Evolutionary conservation across 768 basidiomycete genomes (phyloP).

Genomic region (Termitomyces sp.): DNA sequence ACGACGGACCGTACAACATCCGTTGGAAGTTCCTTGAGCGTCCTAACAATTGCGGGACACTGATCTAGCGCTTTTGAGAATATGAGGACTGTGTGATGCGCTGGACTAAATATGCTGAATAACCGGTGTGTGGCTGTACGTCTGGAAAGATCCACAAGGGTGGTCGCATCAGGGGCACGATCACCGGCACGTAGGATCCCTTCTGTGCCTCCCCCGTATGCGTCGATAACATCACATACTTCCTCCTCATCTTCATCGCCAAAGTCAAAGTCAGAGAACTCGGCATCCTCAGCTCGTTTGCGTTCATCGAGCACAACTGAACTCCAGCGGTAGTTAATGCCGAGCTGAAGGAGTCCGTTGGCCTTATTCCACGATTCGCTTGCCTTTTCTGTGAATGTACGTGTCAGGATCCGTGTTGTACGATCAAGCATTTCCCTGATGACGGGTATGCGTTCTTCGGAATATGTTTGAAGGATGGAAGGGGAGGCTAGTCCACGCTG

Average conservation of each 20-base stretch:
- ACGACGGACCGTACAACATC: conserved; percentile 22
- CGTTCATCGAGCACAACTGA: conserved; percentile 41
- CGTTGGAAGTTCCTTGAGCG: conserved; percentile 16
- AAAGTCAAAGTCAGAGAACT: conserved; percentile 11
- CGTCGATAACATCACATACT: conserved; percentile 15
- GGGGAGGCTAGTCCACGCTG: conserved; percentile 29
- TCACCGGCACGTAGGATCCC: conserved; percentile 35
- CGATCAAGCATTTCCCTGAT: conserved; percentile 41
- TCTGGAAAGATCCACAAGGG: conserved; percentile 20
- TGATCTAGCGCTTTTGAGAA: conserved; percentile 24
- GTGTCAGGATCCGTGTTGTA: conserved; percentile 26
- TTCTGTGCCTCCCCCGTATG: conserved; percentile 20
- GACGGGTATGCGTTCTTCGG: conserved; percentile 41
- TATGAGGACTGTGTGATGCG: conserved; percentile 38
- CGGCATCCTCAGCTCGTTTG: conserved; percentile 12
- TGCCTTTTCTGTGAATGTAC: conserved; percentile 16
- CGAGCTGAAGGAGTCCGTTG: conserved; percentile 35
- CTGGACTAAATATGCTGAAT: conserved; percentile 30
- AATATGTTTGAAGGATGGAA: conserved; percentile 37
- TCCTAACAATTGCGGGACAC: conserved; percentile 13
- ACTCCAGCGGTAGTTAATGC: conserved; percentile 53
- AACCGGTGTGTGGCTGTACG: conserved; percentile 14
- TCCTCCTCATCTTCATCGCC: conserved; percentile 6
- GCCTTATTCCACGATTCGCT: conserved; percentile 16
- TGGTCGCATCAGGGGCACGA: conserved; percentile 40